A percentile compares a stretch with the other conserved stretches of the same genome.
These are phyloP conservation scores for Striga hermonthica DNA, from an alignment of 305 asterid genomes.

Conservation along the genomic window DNA sequence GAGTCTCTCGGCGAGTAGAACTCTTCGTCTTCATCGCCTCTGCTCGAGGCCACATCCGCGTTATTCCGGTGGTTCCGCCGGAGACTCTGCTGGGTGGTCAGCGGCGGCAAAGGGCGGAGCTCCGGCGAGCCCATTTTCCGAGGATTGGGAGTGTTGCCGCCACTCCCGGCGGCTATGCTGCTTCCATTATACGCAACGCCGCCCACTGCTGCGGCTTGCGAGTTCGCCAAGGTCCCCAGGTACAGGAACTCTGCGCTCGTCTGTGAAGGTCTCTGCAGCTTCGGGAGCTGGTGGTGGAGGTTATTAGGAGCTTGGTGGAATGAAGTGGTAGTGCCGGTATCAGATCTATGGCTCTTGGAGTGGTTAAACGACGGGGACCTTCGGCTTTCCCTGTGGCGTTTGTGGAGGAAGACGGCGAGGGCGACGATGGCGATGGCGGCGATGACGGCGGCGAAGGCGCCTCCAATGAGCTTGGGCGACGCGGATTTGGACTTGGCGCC, in stretches of 20 bases:
- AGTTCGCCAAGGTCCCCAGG: slow-evolving; percentile 78
- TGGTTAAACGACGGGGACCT: slow-evolving; percentile 30
- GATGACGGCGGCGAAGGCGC: slow-evolving; percentile 53
- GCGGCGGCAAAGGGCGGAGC: slow-evolving; percentile 85
- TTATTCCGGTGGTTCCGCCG: slow-evolving; percentile 36
- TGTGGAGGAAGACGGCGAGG: slow-evolving; percentile 55
- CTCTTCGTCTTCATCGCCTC: slow-evolving; percentile 66
- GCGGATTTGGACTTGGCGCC: slow-evolving; percentile 48
- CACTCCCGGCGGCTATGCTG: slow-evolving; percentile 22
- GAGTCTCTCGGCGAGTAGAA: slow-evolving; percentile 89
- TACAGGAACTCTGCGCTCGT: slow-evolving; percentile 86
- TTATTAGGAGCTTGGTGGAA: slow-evolving; percentile 31
- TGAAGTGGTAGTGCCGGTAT: slow-evolving; percentile 30
- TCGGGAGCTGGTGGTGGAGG: slow-evolving; percentile 40
- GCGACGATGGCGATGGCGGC: slow-evolving; percentile 55
- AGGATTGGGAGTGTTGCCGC: slow-evolving; percentile 32
- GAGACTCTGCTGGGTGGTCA: slow-evolving; percentile 39
- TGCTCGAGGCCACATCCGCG: slow-evolving; percentile 42
- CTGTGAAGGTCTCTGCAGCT: slow-evolving; percentile 79
- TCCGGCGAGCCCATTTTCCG: slow-evolving; percentile 81
- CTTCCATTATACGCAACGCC: slow-evolving; percentile 37
- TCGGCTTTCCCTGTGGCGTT: slow-evolving; percentile 24
- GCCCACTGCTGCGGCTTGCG: slow-evolving; percentile 43
- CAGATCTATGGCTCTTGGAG: slow-evolving; percentile 65
- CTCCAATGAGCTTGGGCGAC: slow-evolving; percentile 58